Evolutionary conservation across 371 early-diverging fungal species (phyloP).

Genomic region (Mortierella sp.): DNA sequence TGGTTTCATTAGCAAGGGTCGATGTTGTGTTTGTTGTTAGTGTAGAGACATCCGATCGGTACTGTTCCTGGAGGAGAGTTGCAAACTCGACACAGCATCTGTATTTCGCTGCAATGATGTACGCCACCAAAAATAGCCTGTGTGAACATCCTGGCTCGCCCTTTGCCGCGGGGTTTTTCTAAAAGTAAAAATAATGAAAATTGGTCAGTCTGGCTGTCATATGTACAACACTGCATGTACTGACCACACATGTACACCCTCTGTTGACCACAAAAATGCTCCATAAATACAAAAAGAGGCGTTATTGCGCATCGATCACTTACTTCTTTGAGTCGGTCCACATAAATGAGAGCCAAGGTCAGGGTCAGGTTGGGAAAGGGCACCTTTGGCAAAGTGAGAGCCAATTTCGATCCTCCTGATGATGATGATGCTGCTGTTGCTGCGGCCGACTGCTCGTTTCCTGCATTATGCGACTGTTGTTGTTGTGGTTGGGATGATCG

Average conservation of each 20-base stretch:
- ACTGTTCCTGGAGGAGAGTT: conserved; percentile 20
- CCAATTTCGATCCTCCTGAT: neutral
- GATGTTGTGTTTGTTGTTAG: neutral
- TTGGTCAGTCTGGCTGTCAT: neutral
- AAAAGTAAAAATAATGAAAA: neutral
- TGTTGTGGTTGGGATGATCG: conserved; percentile 9
- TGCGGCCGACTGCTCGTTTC: neutral
- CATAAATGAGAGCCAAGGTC: conserved; percentile 67
- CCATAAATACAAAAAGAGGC: neutral
- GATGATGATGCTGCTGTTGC: neutral
- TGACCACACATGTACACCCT: neutral
- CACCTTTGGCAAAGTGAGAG: conserved; percentile 26
- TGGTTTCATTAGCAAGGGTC: neutral
- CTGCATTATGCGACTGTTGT: neutral
- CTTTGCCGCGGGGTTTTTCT: conserved; percentile 67
- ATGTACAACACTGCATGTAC: neutral
- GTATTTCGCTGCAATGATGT: conserved; percentile 70
- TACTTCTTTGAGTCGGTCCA: conserved; percentile 72
- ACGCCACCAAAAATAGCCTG: conserved; percentile 71
- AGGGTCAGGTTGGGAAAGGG: conserved; percentile 66
- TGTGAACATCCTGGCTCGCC: conserved; percentile 69
- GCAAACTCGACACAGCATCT: conserved; percentile 60
- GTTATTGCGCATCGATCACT: conserved; percentile 15
- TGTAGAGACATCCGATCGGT: neutral
- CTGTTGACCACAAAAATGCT: neutral